Percentiles rank a stretch among this genome's conserved stretches.
phyloP scores from a whole-genome alignment of 306 rosid genomes.

The Pterocarpus santalinus region DNA sequence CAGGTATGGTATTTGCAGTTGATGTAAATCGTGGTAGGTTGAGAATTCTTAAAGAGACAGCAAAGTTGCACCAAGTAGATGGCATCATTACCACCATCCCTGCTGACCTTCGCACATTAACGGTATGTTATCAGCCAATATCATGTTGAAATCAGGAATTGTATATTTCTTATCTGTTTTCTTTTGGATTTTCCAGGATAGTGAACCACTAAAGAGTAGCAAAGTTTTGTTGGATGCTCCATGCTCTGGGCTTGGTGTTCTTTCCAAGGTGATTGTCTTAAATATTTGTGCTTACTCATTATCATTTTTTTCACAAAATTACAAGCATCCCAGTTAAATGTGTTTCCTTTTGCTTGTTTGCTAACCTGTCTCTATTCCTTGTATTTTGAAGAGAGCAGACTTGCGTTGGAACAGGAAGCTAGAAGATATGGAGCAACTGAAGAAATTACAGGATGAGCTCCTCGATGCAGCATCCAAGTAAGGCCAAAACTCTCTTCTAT shows the following conservation, averaged over 20 bases:
- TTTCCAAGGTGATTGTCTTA: conserved; percentile 72
- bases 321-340: background rate
- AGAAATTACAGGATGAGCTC: conserved; percentile 80
- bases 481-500: conserved; percentile 33
- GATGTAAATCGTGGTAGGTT: conserved; percentile 83
- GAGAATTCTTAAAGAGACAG: conserved; percentile 88
- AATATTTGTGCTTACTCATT: conserved; percentile 17
- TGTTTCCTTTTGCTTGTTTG: conserved; percentile 23
- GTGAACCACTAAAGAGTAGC: conserved; percentile 56
- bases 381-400: conserved; percentile 81
- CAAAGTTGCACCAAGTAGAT: conserved; percentile 81
- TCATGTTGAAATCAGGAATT: conserved; percentile 21
- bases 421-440: conserved; percentile 80
- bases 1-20: conserved; percentile 76
- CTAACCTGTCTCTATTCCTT: conserved; percentile 36
- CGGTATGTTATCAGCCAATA: conserved; percentile 56
- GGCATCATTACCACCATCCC: conserved; percentile 65
- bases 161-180: conserved; percentile 40
- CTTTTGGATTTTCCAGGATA: conserved; percentile 58
- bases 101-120: conserved; percentile 70
- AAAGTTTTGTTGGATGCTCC: conserved; percentile 92
- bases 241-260: conserved; percentile 93
- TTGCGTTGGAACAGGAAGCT: conserved; percentile 82
- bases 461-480: conserved; percentile 85
- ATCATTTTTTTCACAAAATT: background rate